Conservation (phyloP, 495 filamentous ascomycete species). For the Podospora anserina region DNA sequence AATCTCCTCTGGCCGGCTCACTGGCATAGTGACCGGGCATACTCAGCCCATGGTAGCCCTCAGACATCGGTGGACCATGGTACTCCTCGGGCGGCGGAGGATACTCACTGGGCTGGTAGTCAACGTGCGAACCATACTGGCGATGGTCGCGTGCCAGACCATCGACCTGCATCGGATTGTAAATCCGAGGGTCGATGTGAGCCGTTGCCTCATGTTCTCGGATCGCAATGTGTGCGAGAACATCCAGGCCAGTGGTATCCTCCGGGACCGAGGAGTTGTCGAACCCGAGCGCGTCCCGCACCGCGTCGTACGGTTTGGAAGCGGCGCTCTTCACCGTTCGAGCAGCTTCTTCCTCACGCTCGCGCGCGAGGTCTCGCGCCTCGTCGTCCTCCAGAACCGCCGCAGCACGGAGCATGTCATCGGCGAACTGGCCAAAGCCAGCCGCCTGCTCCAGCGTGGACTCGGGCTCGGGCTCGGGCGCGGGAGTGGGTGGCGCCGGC, state of each 20-base stretch:
- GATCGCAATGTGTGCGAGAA: conserved; percentile 34
- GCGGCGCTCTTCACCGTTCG: conserved; percentile 22
- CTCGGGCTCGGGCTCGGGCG: conserved; percentile 8
- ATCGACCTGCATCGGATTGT: conserved; percentile 2
- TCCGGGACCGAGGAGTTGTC: conserved; percentile 21
- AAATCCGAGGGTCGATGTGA: conserved; percentile 11
- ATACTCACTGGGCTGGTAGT: conserved; percentile 19
- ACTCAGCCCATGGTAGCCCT: background rate
- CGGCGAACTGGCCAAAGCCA: conserved; percentile 24
- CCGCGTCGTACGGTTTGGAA: conserved; percentile 47
- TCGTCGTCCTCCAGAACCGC: conserved; percentile 27
- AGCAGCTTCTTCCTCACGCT: conserved; percentile 22
- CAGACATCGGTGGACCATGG: background rate
- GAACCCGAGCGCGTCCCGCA: conserved; percentile 46
- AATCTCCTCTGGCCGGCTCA: conserved; percentile 28
- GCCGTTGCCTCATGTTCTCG: conserved; percentile 7
- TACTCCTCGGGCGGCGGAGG: conserved; percentile 7
- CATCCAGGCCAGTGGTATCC: conserved; percentile 27
- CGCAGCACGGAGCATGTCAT: conserved; percentile 22
- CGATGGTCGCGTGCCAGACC: conserved; percentile 3
- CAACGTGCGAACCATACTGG: background rate
- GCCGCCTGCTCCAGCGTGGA: conserved; percentile 9
- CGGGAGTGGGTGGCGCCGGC: conserved; percentile 3
- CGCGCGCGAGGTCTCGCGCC: background rate
- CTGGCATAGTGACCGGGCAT: conserved; percentile 6